Conservation (phyloP, 2,329 filamentous ascomycete genomes). For the Ampelomyces quisqualis region DNA sequence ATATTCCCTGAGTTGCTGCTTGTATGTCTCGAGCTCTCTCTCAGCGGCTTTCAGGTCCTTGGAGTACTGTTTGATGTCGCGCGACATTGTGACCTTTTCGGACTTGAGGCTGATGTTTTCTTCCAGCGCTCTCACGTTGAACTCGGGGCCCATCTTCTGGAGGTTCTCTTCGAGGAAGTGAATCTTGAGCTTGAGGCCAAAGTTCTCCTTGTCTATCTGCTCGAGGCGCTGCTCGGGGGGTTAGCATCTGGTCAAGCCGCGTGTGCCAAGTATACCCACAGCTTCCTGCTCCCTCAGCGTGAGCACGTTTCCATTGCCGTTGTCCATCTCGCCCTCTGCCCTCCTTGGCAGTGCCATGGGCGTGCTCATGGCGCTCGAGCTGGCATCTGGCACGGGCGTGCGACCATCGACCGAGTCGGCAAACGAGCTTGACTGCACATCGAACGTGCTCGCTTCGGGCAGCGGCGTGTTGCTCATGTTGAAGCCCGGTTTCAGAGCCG, state of each 20-base stretch:
- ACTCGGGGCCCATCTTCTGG: constrained; percentile 81
- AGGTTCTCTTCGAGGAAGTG: constrained; percentile 93
- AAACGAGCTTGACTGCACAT: constrained; percentile 46
- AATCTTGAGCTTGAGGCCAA: constrained; percentile 65
- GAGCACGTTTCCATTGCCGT: constrained; percentile 85
- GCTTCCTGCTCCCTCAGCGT: constrained; percentile 94
- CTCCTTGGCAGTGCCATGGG: constrained; percentile 71
- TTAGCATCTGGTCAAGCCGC: constrained; percentile 7
- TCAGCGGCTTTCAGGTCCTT: constrained; percentile 82
- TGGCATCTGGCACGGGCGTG: constrained; percentile 75
- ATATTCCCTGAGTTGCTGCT: constrained; percentile 76
- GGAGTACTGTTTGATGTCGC: constrained; percentile 81
- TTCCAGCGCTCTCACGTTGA: constrained; percentile 82
- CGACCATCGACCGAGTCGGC: constrained; percentile 61
- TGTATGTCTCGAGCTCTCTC: constrained; percentile 80
- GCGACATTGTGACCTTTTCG: constrained; percentile 83
- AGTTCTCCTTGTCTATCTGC: constrained; percentile 97
- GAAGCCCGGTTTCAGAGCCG: constrained; percentile 61
- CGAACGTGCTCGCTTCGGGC: constrained; percentile 69
- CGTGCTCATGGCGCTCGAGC: constrained; percentile 78
- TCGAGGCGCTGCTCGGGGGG: constrained; percentile 66
- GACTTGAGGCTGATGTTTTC: constrained; percentile 98
- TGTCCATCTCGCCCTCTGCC: constrained; percentile 63
- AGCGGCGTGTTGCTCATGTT: constrained; percentile 73
- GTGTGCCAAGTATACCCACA: too few relatives aligned